These are phyloP conservation scores for Pholiota microspora DNA, from an alignment of 768 basidiomycete species.

Conservation along the genomic window DNA sequence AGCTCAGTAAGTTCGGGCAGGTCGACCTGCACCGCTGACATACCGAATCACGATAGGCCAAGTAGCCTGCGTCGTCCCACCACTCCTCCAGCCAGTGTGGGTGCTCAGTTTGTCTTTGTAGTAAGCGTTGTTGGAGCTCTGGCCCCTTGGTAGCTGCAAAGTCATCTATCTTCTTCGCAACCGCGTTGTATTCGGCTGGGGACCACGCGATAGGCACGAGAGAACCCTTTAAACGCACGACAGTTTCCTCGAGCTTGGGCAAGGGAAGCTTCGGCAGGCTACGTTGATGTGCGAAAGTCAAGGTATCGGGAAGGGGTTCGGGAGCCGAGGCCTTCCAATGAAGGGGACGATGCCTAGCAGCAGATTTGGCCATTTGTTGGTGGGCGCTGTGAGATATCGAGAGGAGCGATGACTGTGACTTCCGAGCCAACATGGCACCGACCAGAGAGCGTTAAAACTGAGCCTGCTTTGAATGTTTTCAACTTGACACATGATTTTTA, in stretches of 20 bases:
- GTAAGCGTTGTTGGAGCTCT: conserved; percentile 63
- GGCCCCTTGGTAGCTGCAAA: conserved; percentile 51
- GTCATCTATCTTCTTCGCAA: conserved; percentile 62
- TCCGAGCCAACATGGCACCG: conserved; percentile 16
- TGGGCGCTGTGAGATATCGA: conserved; percentile 1
- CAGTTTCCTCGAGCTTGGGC: conserved; percentile 61
- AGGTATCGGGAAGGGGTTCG: conserved; percentile 43
- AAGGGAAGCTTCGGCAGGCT: conserved; percentile 75
- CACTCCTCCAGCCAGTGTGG: conserved; percentile 90
- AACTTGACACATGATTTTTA: conserved; percentile 4
- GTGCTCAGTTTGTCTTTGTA: conserved; percentile 49
- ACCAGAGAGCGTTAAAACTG: background rate
- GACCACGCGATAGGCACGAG: conserved; percentile 73
- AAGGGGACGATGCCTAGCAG: conserved; percentile 33
- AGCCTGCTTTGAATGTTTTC: background rate
- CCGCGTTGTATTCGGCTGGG: conserved; percentile 52
- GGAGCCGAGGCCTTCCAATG: conserved; percentile 79
- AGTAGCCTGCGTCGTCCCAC: conserved; percentile 89
- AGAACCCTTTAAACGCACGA: conserved; percentile 65
- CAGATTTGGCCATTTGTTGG: conserved; percentile 22
- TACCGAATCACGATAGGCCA: conserved; percentile 85
- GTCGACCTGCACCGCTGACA: conserved; percentile 19
- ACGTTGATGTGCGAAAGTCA: conserved; percentile 66
- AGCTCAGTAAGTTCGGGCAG: background rate
- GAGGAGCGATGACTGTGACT: conserved; percentile 9